Conservation (phyloP, 805 yeast species). For the Hanseniaspora guilliermondii region DNA sequence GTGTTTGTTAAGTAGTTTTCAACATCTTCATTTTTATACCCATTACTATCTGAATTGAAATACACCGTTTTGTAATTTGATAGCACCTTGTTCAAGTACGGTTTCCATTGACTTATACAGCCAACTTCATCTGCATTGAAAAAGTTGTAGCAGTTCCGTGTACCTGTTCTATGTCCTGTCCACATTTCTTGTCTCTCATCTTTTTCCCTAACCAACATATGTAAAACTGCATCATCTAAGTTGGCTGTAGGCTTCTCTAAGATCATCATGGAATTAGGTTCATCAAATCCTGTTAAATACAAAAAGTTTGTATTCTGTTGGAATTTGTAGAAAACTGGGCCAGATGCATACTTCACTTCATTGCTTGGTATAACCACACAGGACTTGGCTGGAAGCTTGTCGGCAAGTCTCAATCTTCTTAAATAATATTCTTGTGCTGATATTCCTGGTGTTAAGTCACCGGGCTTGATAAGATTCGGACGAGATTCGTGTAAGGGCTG, state of each 20-base stretch:
- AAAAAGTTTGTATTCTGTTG: constrained; percentile 84
- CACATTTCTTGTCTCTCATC: constrained; percentile 70
- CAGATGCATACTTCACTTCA: constrained; percentile 66
- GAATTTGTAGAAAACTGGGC: constrained; percentile 81
- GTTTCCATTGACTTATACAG: constrained; percentile 34
- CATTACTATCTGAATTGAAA: constrained; percentile 35
- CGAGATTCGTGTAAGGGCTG: constrained; percentile 83
- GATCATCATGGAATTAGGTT: constrained; percentile 64
- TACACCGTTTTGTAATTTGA: constrained; percentile 40
- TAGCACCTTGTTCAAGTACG: constrained; percentile 38
- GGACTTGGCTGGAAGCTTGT: constrained; percentile 46
- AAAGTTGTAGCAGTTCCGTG: constrained; percentile 63
- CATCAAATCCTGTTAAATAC: constrained; percentile 85
- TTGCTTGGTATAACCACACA: constrained; percentile 66
- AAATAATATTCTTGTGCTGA: constrained; percentile 68
- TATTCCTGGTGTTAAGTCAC: constrained; percentile 82
- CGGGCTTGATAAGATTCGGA: constrained; percentile 58
- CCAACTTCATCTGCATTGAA: constrained; percentile 78
- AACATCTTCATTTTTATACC: constrained; percentile 20
- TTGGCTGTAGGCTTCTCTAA: constrained; percentile 48
- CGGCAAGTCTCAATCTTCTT: constrained; percentile 51
- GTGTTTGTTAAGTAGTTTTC: constrained; percentile 23
- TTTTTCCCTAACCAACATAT: constrained; percentile 77
- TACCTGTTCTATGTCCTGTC: constrained; percentile 91
- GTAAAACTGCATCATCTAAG: constrained; percentile 46